Conservation (phyloP, 805 yeast genomes). For the Yarrowia yakushimensis region DNA sequence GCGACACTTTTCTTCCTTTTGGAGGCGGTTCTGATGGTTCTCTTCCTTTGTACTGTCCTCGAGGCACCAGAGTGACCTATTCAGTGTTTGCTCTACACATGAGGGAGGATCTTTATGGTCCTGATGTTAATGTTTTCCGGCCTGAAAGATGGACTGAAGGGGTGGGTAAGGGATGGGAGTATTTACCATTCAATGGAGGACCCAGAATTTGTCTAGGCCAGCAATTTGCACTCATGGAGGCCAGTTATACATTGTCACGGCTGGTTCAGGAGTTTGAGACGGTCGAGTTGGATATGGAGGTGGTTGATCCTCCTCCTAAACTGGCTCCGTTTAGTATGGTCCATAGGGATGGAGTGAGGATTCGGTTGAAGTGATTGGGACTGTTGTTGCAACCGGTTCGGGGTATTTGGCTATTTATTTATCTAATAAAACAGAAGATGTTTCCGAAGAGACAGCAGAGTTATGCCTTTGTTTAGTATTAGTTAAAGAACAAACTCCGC, state of each 20-base stretch:
- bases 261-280: constrained; percentile 38
- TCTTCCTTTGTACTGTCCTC: constrained; percentile 40
- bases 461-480: no score
- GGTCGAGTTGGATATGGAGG: constrained; percentile 25
- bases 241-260: constrained; percentile 43
- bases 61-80: constrained; percentile 43
- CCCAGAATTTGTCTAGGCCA: constrained; percentile 51
- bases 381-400: no score
- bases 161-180: constrained; percentile 44
- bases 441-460: no score
- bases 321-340: neutral
- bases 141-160: constrained; percentile 43
- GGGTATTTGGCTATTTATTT: no score
- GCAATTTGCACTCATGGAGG: constrained; percentile 50
- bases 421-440: no score
- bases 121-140: constrained; percentile 42
- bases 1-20: constrained; percentile 46
- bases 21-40: constrained; percentile 46
- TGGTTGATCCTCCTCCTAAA: neutral
- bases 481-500: no score
- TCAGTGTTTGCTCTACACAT: constrained; percentile 44
- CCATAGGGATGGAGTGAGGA: neutral
- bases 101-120: constrained; percentile 40
- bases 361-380: neutral
- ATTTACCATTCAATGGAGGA: constrained; percentile 49